Evolutionary conservation across 805 yeast genomes (phyloP).

Genomic region (Millerozyma miso): DNA sequence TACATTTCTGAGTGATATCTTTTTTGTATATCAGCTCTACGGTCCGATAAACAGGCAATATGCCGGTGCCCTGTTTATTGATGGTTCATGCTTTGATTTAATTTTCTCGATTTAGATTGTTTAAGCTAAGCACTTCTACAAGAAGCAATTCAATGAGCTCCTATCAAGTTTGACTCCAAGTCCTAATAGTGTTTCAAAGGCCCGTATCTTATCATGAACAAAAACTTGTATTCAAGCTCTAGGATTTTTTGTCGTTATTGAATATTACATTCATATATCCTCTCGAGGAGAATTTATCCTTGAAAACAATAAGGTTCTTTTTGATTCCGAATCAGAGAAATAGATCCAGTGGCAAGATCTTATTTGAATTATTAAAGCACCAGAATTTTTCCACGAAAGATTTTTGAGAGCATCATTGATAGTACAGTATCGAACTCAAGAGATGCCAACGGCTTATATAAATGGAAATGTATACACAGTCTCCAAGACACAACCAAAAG

Average conservation of each 20-base stretch:
- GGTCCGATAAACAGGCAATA: no score
- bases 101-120: no score
- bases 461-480: constrained; percentile 18
- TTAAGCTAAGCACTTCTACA: not conserved
- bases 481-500: constrained; percentile 10
- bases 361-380: not conserved
- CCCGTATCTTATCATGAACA: not conserved
- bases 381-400: not conserved
- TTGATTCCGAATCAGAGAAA: not conserved
- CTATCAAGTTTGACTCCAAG: not conserved
- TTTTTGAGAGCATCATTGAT: not conserved
- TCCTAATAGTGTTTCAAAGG: not conserved
- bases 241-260: no score
- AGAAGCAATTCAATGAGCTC: not conserved
- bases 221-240: no score
- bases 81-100: no score
- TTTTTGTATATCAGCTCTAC: no score
- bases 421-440: not conserved
- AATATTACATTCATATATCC: no score
- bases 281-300: not conserved
- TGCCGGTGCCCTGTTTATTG: no score
- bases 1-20: no score
- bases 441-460: constrained; percentile 18
- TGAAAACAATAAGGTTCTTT: not conserved
- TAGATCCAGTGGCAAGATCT: not conserved